These are phyloP conservation scores for Candida sp. DNA, from an alignment of 1,139 yeast genomes.

Conservation along the genomic window DNA sequence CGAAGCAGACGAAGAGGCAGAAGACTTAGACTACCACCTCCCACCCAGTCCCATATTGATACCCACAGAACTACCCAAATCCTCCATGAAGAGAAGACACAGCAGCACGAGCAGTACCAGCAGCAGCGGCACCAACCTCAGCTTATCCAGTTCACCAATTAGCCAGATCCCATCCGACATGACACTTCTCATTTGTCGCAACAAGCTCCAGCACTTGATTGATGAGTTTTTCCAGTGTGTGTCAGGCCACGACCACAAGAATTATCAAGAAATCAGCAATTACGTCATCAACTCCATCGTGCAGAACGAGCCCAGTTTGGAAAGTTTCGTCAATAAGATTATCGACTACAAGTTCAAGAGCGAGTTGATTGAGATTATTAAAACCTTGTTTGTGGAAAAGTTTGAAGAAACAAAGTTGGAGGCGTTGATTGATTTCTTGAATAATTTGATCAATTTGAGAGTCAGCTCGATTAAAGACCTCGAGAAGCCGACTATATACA, in stretches of 20 bases:
- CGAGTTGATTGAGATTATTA: slow-evolving; percentile 17
- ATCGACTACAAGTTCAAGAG: slow-evolving; percentile 14
- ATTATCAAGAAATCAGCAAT: slow-evolving; percentile 12
- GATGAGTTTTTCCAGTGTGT: slow-evolving; percentile 14
- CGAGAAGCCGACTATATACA: slow-evolving; percentile 14
- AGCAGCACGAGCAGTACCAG: not conserved
- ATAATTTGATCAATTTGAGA: slow-evolving; percentile 8
- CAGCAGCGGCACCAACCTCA: not conserved
- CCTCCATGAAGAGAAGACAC: slow-evolving; percentile 12
- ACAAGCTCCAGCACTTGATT: slow-evolving; percentile 13
- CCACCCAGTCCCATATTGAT: slow-evolving; percentile 16
- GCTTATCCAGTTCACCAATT: not conserved
- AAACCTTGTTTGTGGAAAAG: slow-evolving; percentile 21
- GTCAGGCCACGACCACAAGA: slow-evolving; percentile 10
- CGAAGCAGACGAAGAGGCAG: slow-evolving; percentile 5
- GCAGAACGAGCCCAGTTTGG: slow-evolving; percentile 16
- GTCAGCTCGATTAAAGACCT: not conserved
- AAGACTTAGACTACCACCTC: slow-evolving; percentile 7
- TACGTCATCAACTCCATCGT: slow-evolving; percentile 17
- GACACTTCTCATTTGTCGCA: slow-evolving; percentile 10
- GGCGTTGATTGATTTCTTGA: slow-evolving; percentile 15
- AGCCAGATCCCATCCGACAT: not conserved
- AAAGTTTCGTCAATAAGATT: slow-evolving; percentile 13
- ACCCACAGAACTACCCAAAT: slow-evolving; percentile 13
- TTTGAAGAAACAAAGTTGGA: slow-evolving; percentile 22